Evolutionary conservation across 2,329 filamentous ascomycete species (phyloP).

Genomic region (Cordyceps pruinosa): DNA sequence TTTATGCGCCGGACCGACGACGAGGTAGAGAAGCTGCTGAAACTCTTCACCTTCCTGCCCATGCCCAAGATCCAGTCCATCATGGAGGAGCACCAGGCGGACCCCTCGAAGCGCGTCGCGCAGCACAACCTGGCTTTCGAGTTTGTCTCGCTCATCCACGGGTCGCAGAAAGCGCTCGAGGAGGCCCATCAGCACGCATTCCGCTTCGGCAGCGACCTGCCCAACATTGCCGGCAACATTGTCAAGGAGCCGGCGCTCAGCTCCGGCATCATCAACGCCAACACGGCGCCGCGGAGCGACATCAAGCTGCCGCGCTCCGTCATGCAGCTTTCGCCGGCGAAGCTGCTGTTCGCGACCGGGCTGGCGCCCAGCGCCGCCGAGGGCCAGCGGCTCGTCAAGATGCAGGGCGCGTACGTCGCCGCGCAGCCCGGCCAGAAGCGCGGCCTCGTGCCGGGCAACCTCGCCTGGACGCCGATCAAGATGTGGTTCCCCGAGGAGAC

Average conservation of each 20-base stretch:
- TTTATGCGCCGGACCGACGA: conserved; percentile 77
- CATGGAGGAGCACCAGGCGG: conserved; percentile 59
- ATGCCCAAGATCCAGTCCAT: conserved; percentile 56
- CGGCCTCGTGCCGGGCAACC: conserved; percentile 40
- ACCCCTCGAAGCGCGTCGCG: conserved; percentile 66
- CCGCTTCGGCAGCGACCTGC: conserved; percentile 37
- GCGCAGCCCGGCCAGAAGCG: conserved; percentile 38
- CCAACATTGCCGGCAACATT: conserved; percentile 22
- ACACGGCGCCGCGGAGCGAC: conserved; percentile 45
- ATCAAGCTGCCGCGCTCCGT: conserved; percentile 54
- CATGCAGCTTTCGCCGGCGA: conserved; percentile 49
- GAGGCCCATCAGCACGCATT: conserved; percentile 50
- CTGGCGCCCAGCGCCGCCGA: conserved; percentile 50
- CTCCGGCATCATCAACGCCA: conserved; percentile 31
- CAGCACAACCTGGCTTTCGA: conserved; percentile 81
- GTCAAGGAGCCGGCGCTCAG: conserved; percentile 23
- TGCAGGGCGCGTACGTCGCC: conserved; percentile 55
- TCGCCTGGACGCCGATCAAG: conserved; percentile 58
- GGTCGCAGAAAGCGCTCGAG: conserved; percentile 53
- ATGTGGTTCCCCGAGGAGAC: conserved; percentile 52
- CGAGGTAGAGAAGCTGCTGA: conserved; percentile 74
- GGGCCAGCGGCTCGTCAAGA: conserved; percentile 49
- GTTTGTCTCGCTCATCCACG: conserved; percentile 74
- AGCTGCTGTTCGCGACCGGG: conserved; percentile 53
- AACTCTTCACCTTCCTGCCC: conserved; percentile 85